Evolutionary conservation across 176 grass and related monocot genomes (phyloP).

Genomic region (Oropetium thomaeum): DNA sequence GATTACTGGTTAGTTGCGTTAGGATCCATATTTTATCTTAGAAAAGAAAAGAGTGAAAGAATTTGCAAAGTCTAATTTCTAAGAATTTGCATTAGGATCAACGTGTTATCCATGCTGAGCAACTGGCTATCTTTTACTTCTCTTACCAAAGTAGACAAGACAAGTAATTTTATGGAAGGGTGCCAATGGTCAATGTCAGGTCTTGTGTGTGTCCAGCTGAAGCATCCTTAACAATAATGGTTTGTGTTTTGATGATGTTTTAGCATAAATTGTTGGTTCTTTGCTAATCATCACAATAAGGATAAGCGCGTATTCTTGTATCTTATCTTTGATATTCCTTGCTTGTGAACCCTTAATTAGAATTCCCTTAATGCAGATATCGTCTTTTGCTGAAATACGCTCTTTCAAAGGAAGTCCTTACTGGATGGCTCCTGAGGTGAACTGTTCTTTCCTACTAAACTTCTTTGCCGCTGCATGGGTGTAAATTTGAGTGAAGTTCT

Average conservation of each 20-base stretch:
- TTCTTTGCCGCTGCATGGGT: background rate
- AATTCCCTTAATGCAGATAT: slow-evolving; percentile 65
- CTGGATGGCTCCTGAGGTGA: slow-evolving; percentile 98
- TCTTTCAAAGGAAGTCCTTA: slow-evolving; percentile 99
- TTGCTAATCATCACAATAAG: background rate
- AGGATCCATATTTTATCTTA: slow-evolving; percentile 6
- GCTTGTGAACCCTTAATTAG: slow-evolving; percentile 18
- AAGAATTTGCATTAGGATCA: too few relatives aligned
- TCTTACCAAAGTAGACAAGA: background rate
- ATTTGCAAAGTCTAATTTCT: slow-evolving; percentile 1
- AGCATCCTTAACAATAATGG: background rate
- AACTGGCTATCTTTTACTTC: background rate
- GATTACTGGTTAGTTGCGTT: slow-evolving; percentile 3
- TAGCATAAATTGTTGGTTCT: background rate
- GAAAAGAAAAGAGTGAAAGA: slow-evolving; percentile 10
- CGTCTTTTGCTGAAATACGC: slow-evolving; percentile 85
- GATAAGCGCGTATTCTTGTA: background rate
- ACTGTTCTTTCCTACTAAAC: slow-evolving; percentile 14
- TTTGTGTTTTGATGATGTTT: background rate
- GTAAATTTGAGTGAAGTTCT: slow-evolving; percentile 1
- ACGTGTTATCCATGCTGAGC: too few relatives aligned
- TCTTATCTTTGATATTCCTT: background rate
- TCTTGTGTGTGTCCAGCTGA: background rate
- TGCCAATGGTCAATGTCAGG: background rate
- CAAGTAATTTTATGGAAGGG: background rate